phyloP scores from a whole-genome alignment of 148 eudicot genomes.

The Dianthus caryophyllus region DNA sequence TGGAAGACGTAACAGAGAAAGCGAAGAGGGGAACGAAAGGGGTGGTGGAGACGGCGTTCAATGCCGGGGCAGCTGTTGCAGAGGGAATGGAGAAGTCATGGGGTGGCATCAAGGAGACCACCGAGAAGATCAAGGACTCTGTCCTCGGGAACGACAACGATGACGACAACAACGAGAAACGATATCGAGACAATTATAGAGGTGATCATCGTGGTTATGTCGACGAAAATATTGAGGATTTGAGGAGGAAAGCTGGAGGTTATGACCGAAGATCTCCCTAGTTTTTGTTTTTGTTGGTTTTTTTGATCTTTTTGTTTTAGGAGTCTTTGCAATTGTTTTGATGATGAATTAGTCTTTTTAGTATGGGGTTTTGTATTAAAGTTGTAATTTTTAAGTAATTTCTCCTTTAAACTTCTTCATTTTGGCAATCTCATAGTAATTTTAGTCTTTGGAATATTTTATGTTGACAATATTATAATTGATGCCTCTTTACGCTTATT shows the following conservation, averaged over 20 bases:
- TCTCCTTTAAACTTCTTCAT: no score
- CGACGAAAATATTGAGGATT: conserved; percentile 29
- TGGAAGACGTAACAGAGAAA: conserved; percentile 22
- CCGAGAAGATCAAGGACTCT: conserved; percentile 27
- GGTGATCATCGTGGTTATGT: not conserved
- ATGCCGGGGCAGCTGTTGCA: conserved; percentile 30
- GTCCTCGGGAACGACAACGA: conserved; percentile 26
- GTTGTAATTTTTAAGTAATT: no score
- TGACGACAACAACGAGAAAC: conserved; percentile 3
- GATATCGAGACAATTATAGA: not conserved
- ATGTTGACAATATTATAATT: no score
- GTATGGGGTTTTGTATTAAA: no score
- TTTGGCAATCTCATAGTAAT: no score
- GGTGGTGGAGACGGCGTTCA: conserved; percentile 37
- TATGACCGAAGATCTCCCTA: conserved; percentile 21
- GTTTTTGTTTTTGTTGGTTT: not conserved
- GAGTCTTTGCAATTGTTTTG: no score
- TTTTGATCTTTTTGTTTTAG: not conserved
- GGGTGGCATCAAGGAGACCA: conserved; percentile 37
- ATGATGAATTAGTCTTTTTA: no score
- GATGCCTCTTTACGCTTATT: no score
- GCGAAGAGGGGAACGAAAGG: conserved; percentile 35
- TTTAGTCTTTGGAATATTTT: no score
- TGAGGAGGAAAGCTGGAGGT: conserved; percentile 35
- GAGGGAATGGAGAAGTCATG: conserved; percentile 38